These are phyloP conservation scores for Zizania latifolia DNA, from an alignment of 176 grass and related monocot genomes.

Conservation along the genomic window DNA sequence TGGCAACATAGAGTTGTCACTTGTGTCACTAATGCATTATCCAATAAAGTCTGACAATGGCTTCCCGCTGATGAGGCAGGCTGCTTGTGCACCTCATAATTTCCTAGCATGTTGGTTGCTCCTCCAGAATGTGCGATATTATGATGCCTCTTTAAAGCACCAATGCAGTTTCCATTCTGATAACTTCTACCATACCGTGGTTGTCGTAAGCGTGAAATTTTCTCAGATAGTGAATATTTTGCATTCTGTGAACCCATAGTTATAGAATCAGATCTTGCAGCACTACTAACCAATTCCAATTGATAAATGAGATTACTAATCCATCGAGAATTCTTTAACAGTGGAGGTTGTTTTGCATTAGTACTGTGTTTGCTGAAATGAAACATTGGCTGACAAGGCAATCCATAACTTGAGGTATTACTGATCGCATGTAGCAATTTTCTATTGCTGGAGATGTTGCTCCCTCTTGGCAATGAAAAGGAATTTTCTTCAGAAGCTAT, in stretches of 20 bases:
- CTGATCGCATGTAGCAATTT: not conserved
- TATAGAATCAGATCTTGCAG: not conserved
- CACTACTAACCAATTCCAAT: slow-evolving; percentile 19
- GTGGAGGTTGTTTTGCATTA: not conserved
- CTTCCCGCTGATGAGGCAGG: not conserved
- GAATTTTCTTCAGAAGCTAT: no score
- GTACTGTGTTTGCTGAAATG: not conserved
- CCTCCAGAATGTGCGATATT: not conserved
- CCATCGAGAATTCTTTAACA: not conserved
- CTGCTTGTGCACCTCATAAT: slow-evolving; percentile 6
- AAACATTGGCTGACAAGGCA: not conserved
- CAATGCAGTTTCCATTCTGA: not conserved
- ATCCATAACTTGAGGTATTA: not conserved
- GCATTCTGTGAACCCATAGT: not conserved
- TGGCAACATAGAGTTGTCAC: no score
- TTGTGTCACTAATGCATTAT: slow-evolving; percentile 38
- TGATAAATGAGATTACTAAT: slow-evolving; percentile 8
- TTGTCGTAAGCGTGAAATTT: slow-evolving; percentile 21
- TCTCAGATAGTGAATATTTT: slow-evolving; percentile 26
- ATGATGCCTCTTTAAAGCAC: slow-evolving; percentile 9
- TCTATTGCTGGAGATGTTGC: not conserved
- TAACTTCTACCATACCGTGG: not conserved
- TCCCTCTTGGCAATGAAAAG: not conserved
- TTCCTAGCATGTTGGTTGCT: not conserved
- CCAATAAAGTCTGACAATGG: slow-evolving; percentile 26